A percentile compares a stretch with the other conserved stretches of the same genome.
phyloP scores from a whole-genome alignment of 2,329 filamentous ascomycete genomes.

The Volutella citrinella region DNA sequence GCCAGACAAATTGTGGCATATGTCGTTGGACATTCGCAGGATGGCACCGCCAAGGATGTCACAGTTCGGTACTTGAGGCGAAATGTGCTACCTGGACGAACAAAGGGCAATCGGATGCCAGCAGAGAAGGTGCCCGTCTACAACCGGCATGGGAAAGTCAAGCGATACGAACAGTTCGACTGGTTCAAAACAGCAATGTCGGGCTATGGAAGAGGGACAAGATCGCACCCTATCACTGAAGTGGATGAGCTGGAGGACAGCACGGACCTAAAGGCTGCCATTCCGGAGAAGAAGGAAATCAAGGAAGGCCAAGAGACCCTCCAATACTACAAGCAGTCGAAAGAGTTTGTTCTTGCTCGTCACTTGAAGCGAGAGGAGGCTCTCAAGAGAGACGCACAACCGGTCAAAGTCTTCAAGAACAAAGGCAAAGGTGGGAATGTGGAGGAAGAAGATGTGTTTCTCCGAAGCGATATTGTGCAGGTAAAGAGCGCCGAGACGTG shows the following conservation, averaged over 20 bases:
- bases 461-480: conserved; percentile 72
- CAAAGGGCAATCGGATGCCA: conserved; percentile 78
- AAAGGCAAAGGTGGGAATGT: conserved; percentile 71
- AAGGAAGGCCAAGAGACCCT: conserved; percentile 78
- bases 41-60: conserved; percentile 91
- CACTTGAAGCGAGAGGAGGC: conserved; percentile 93
- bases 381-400: conserved; percentile 62
- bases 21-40: conserved; percentile 74
- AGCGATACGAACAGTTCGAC: conserved; percentile 73
- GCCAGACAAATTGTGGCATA: conserved; percentile 90
- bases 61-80: conserved; percentile 86
- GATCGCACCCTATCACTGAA: conserved; percentile 56
- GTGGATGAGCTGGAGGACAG: conserved; percentile 77
- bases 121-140: conserved; percentile 79
- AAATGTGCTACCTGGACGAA: conserved; percentile 80
- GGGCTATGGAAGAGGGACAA: conserved; percentile 58
- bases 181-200: conserved; percentile 85
- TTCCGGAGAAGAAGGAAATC: conserved; percentile 69
- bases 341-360: conserved; percentile 79
- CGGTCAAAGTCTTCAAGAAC: conserved; percentile 72
- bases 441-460: conserved; percentile 77
- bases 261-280: conserved; percentile 70
- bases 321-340: conserved; percentile 82
- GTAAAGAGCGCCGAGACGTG: conserved; percentile 94
- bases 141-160: conserved; percentile 73